phyloP scores from a whole-genome alignment of 78 protist species.

The Dictyostelium brefeldianum region DNA sequence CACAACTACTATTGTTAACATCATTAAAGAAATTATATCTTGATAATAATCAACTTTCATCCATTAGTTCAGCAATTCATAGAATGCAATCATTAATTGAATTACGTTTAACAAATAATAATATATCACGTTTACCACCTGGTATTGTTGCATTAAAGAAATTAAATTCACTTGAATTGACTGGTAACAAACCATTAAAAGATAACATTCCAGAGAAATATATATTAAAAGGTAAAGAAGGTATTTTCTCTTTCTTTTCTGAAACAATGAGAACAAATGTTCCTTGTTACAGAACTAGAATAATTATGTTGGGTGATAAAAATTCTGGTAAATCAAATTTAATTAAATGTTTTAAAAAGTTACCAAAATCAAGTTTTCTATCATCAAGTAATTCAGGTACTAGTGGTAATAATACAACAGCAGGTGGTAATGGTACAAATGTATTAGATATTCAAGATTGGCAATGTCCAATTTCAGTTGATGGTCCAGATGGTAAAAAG shows the following conservation, averaged over 20 bases:
- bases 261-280: conserved; percentile 69
- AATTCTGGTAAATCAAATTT: conserved; percentile 55
- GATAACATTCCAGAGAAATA: conserved; percentile 63
- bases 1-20: conserved; percentile 36
- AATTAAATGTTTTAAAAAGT: conserved; percentile 55
- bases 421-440: conserved; percentile 17
- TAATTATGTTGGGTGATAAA: conserved; percentile 57
- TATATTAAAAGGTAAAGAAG: conserved; percentile 57
- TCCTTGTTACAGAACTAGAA: conserved; percentile 63
- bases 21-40: conserved; percentile 53
- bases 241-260: conserved; percentile 60
- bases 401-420: background rate
- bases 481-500: conserved; percentile 48
- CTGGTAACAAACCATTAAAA: conserved; percentile 58
- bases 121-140: conserved; percentile 64
- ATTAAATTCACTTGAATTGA: conserved; percentile 30
- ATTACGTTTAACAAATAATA: conserved; percentile 57
- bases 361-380: conserved; percentile 27
- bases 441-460: conserved; percentile 73
- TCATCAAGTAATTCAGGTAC: background rate
- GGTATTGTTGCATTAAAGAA: conserved; percentile 73
- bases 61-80: conserved; percentile 74
- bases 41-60: conserved; percentile 57
- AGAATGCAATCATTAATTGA: conserved; percentile 65
- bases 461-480: conserved; percentile 39